Evolutionary conservation across 73 alveolate species (phyloP).

Genomic region (Loxodes magnus): DNA sequence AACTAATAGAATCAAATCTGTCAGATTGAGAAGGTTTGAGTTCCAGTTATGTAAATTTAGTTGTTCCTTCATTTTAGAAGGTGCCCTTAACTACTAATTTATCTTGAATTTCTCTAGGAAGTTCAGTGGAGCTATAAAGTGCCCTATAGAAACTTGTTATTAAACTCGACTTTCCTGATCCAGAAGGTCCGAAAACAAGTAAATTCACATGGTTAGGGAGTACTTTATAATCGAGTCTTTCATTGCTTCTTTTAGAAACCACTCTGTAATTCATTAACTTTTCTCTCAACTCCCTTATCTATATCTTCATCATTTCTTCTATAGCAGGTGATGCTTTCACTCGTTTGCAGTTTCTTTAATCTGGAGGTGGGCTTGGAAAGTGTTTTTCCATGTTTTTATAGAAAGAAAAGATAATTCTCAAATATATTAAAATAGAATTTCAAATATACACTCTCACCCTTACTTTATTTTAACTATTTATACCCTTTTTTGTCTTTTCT

Average conservation of each 20-base stretch:
- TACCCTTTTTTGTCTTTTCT: too few species aligned
- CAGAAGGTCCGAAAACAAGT: slow-evolving; percentile 52
- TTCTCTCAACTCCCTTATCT: slow-evolving; percentile 17
- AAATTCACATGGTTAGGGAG: slow-evolving; percentile 44
- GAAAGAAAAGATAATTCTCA: too few species aligned
- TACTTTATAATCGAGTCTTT: neutral
- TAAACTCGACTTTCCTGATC: slow-evolving; percentile 50
- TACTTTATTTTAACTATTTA: too few species aligned
- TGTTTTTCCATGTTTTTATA: too few species aligned
- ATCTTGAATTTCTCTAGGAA: slow-evolving; percentile 18
- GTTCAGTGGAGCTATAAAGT: slow-evolving; percentile 6
- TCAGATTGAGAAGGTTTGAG: slow-evolving; percentile 9
- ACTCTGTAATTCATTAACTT: slow-evolving; percentile 10
- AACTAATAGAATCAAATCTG: neutral
- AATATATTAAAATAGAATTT: too few species aligned
- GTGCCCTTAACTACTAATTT: slow-evolving; percentile 13
- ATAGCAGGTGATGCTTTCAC: slow-evolving; percentile 10
- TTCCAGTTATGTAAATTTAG: slow-evolving; percentile 19
- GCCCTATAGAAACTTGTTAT: slow-evolving; percentile 55
- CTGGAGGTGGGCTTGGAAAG: slow-evolving; percentile 13
- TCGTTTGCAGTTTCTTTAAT: neutral
- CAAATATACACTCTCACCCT: too few species aligned
- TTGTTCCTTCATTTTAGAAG: slow-evolving; percentile 27
- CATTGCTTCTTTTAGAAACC: slow-evolving; percentile 9
- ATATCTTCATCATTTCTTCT: slow-evolving; percentile 11